Conservation (phyloP, 2,329 filamentous ascomycete genomes). For the Metarhizium sp. region DNA sequence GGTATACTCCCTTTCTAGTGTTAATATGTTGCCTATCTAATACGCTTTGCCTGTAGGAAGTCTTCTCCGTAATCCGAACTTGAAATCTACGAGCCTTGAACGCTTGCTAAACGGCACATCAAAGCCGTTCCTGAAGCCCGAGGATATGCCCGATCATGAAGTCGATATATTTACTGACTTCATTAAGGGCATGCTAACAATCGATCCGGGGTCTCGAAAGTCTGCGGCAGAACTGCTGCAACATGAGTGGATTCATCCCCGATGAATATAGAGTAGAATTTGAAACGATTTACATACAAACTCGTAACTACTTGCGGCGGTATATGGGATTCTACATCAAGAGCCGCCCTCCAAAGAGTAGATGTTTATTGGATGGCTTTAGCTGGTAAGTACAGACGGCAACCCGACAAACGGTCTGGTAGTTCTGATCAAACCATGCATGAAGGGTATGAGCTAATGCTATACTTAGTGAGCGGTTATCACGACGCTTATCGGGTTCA, state of each 20-base stretch:
- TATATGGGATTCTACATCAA: no score
- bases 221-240: not conserved
- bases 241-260: not conserved
- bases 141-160: not conserved
- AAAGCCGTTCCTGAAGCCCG: not conserved
- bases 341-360: no score
- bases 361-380: no score
- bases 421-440: no score
- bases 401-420: no score
- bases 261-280: no score
- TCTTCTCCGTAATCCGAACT: not conserved
- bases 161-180: not conserved
- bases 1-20: not conserved
- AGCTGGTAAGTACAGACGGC: no score
- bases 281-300: no score
- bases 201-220: not conserved
- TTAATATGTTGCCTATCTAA: not conserved
- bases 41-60: not conserved
- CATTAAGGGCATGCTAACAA: conserved; percentile 2
- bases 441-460: no score
- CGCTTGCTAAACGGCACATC: not conserved
- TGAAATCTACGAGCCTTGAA: not conserved
- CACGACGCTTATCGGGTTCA: no score
- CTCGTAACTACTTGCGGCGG: no score
- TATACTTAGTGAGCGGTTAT: no score